These are phyloP conservation scores for Penicillium corylophilum DNA, from an alignment of 2,329 filamentous ascomycete genomes.

Conservation along the genomic window DNA sequence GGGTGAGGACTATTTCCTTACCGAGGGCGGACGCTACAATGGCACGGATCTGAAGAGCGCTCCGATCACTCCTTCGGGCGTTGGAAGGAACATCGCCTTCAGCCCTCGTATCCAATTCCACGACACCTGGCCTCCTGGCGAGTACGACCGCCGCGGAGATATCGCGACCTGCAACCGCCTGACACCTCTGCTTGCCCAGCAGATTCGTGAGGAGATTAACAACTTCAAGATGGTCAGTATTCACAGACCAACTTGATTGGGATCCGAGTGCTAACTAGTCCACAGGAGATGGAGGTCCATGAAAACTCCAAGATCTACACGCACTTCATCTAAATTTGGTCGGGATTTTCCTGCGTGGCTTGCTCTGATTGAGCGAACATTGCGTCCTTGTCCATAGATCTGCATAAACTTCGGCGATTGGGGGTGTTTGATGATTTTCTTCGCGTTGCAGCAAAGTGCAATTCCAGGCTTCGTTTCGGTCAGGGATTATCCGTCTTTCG, in stretches of 20 bases:
- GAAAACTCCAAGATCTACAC: conserved; percentile 99
- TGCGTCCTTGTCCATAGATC: conserved; percentile 27
- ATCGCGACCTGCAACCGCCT: conserved; percentile 97
- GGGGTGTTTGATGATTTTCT: conserved; percentile 20
- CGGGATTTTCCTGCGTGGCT: conserved; percentile 27
- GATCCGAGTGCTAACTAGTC: conserved; percentile 20
- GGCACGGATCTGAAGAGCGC: conserved; percentile 75
- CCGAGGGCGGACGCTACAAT: conserved; percentile 63
- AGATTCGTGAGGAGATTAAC: conserved; percentile 99
- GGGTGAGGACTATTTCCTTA: conserved; percentile 87
- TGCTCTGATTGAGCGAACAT: conserved; percentile 6
- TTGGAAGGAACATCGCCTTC: conserved; percentile 64
- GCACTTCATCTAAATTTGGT: conserved; percentile 84
- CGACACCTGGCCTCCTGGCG: conserved; percentile 92
- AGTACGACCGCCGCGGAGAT: conserved; percentile 94
- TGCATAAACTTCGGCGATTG: conserved; percentile 26
- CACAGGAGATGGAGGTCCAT: conserved; percentile 98
- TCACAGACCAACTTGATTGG: background rate
- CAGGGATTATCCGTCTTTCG: background rate
- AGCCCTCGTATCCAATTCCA: conserved; percentile 92
- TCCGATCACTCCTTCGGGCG: conserved; percentile 68
- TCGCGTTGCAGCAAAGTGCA: background rate
- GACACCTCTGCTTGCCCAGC: conserved; percentile 94
- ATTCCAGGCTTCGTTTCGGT: background rate
- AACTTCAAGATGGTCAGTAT: conserved; percentile 93